Evolutionary conservation across 768 basidiomycete genomes (phyloP).

Genomic region (Dentipellis fragilis): DNA sequence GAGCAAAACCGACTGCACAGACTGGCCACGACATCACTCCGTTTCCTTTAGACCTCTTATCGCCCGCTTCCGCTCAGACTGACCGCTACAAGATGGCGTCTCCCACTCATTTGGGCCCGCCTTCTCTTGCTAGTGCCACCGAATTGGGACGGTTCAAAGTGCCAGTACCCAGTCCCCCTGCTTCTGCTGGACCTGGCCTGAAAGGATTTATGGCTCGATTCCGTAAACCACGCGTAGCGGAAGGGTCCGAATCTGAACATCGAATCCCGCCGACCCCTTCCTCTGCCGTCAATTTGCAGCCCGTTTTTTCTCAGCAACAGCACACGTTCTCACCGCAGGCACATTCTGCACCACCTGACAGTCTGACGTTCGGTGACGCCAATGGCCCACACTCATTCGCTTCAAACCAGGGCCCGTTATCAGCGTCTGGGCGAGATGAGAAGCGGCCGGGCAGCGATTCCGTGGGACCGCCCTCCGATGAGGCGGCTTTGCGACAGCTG

Average conservation of each 20-base stretch:
- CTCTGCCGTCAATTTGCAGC: slow-evolving; percentile 5
- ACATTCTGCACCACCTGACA: slow-evolving; percentile 11
- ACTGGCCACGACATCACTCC: slow-evolving; percentile 42
- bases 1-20: slow-evolving; percentile 38
- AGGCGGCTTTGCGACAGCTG: slow-evolving; percentile 55
- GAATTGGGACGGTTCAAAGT: slow-evolving; percentile 48
- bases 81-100: slow-evolving; percentile 28
- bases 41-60: slow-evolving; percentile 31
- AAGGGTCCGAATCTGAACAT: slow-evolving; percentile 19
- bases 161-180: slow-evolving; percentile 50
- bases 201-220: slow-evolving; percentile 80
- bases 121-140: slow-evolving; percentile 32
- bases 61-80: slow-evolving; percentile 28
- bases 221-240: slow-evolving; percentile 29
- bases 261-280: slow-evolving; percentile 11
- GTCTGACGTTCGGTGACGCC: slow-evolving; percentile 8
- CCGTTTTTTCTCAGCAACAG: not conserved
- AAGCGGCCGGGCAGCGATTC: slow-evolving; percentile 2
- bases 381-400: not conserved
- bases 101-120: slow-evolving; percentile 24
- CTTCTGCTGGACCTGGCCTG: slow-evolving; percentile 62
- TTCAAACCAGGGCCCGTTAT: not conserved
- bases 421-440: slow-evolving; percentile 3
- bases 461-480: slow-evolving; percentile 20
- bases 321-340: not conserved